Evolutionary conservation across 495 filamentous ascomycete species (phyloP).

Genomic region (Parmelia sp.): DNA sequence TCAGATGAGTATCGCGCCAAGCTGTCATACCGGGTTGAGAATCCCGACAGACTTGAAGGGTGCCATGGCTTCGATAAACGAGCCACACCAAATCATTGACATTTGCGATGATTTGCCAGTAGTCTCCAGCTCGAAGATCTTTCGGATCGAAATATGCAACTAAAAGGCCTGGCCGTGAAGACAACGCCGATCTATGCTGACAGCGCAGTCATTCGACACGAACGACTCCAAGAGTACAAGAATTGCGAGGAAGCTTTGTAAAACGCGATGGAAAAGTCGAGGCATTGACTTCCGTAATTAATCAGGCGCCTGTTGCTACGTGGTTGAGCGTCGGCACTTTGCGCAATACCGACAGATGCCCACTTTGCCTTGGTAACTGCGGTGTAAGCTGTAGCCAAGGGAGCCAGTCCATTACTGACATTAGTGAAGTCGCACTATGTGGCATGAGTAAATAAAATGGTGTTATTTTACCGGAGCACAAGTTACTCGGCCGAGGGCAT

Average conservation of each 20-base stretch:
- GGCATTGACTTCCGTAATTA: neutral
- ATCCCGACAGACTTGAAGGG: constrained; percentile 1
- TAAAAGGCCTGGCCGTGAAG: constrained; percentile 5
- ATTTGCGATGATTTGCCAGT: neutral
- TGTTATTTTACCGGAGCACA: too few species aligned
- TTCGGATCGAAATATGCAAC: constrained; percentile 5
- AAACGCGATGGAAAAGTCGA: neutral
- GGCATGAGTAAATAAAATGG: neutral
- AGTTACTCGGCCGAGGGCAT: neutral
- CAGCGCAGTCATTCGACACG: neutral
- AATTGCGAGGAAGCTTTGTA: neutral
- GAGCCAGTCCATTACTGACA: neutral
- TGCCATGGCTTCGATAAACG: constrained; percentile 8
- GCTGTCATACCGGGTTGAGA: neutral
- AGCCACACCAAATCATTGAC: constrained; percentile 8
- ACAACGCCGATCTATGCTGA: constrained; percentile 9
- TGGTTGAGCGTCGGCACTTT: neutral
- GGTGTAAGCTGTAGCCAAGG: too few species aligned
- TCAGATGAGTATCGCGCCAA: neutral
- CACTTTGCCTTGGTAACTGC: neutral
- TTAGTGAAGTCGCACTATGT: neutral
- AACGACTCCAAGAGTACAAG: neutral
- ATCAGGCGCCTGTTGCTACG: neutral
- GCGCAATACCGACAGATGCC: neutral
- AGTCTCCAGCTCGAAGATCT: constrained; percentile 2